A percentile compares a stretch with the other conserved stretches of the same genome.
Conservation (phyloP, 2,329 filamentous ascomycete genomes). For the Botrytis aclada region DNA sequence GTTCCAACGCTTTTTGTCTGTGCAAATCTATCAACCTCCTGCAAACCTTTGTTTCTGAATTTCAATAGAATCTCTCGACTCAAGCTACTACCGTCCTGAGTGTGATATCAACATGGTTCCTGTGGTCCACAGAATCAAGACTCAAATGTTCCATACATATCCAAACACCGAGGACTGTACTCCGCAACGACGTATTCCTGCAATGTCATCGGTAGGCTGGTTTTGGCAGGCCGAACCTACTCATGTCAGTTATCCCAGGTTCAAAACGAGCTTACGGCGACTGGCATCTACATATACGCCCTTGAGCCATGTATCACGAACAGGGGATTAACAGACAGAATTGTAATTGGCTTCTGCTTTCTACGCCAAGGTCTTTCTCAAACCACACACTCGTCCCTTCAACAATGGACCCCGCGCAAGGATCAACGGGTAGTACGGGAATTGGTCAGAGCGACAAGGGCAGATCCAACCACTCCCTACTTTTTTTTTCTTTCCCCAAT, state of each 20-base stretch:
- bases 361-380: neutral
- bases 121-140: too few relatives aligned
- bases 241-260: neutral
- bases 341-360: neutral
- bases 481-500: neutral
- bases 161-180: too few relatives aligned
- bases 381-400: neutral
- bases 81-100: too few relatives aligned
- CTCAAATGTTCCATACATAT: too few relatives aligned
- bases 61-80: neutral
- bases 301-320: neutral
- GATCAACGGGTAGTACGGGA: neutral
- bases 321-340: neutral
- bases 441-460: neutral
- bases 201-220: neutral
- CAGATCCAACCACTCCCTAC: neutral
- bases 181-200: too few relatives aligned
- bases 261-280: neutral
- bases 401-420: neutral
- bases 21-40: neutral
- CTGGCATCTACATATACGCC: neutral
- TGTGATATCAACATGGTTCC: too few relatives aligned
- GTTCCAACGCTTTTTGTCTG: neutral
- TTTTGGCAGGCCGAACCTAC: neutral
- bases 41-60: neutral